A percentile compares a stretch with the other conserved stretches of the same genome.
These are phyloP conservation scores for Colletotrichum kahawae DNA, from an alignment of 2,329 filamentous ascomycete genomes.

Conservation along the genomic window DNA sequence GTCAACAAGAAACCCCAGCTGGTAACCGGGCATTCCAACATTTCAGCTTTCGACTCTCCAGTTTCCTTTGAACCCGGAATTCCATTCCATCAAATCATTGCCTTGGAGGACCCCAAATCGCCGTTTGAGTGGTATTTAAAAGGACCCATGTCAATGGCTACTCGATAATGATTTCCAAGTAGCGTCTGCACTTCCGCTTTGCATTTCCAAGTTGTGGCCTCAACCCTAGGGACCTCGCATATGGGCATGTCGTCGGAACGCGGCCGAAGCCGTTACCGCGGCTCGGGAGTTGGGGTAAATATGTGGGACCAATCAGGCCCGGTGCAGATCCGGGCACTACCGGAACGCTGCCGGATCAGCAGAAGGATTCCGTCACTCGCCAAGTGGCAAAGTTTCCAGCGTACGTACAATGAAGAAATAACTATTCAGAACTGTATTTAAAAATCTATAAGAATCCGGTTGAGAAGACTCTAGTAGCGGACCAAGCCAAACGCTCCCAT, in stretches of 20 bases:
- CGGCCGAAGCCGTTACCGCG: background rate
- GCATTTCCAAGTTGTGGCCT: fast-evolving
- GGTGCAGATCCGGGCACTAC: background rate
- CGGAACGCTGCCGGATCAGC: background rate
- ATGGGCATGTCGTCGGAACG: background rate
- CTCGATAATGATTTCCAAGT: background rate
- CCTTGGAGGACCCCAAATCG: background rate
- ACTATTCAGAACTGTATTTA: background rate
- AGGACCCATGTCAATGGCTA: background rate
- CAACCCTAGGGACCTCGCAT: fast-evolving
- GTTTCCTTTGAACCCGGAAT: no score
- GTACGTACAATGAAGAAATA: background rate
- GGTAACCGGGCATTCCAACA: no score
- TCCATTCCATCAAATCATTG: no score
- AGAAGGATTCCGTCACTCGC: background rate
- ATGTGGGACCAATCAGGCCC: background rate
- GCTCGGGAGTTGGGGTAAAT: background rate
- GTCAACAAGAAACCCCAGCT: background rate
- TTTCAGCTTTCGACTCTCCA: no score
- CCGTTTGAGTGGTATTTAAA: background rate
- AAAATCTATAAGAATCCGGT: background rate
- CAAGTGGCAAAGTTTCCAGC: background rate
- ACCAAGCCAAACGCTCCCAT: slow-evolving; percentile 18
- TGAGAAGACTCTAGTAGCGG: background rate
- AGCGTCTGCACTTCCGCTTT: no score